These are phyloP conservation scores for Oenanthe sinensis DNA, from an alignment of 129 eudicot species.

Conservation along the genomic window DNA sequence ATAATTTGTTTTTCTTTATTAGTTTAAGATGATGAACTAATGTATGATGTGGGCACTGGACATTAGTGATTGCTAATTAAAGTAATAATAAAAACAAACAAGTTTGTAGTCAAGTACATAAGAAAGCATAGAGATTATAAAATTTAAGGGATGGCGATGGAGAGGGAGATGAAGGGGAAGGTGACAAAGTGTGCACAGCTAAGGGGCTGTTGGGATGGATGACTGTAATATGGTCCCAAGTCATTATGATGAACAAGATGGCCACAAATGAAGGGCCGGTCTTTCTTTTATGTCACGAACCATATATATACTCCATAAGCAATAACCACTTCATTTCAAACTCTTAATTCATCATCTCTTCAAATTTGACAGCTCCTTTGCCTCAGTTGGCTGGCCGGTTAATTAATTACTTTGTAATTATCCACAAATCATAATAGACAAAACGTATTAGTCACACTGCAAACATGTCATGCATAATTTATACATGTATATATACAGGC, in stretches of 20 bases:
- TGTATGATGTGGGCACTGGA: background rate
- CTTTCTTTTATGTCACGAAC: conserved; percentile 4
- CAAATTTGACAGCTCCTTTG: conserved; percentile 8
- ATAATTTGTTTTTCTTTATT: no score
- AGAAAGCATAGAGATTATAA: background rate
- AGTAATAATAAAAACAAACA: background rate
- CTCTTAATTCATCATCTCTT: background rate
- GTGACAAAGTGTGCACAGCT: background rate
- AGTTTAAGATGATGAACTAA: no score
- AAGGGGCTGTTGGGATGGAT: conserved; percentile 11
- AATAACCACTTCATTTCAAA: background rate
- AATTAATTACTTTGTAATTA: background rate
- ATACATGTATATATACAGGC: no score
- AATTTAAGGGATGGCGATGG: background rate
- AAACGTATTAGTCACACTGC: background rate
- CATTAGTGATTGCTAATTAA: background rate
- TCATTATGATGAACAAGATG: conserved; percentile 1
- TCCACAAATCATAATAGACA: background rate
- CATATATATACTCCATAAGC: background rate
- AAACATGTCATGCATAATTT: background rate
- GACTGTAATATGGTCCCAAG: conserved; percentile 12
- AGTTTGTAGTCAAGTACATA: background rate
- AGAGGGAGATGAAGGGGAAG: background rate
- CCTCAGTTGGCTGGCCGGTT: conserved; percentile 11
- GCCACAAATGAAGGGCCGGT: conserved; percentile 4